phyloP scores from a whole-genome alignment of 73 alveolate genomes.

The Tetrahymena thermophila region DNA sequence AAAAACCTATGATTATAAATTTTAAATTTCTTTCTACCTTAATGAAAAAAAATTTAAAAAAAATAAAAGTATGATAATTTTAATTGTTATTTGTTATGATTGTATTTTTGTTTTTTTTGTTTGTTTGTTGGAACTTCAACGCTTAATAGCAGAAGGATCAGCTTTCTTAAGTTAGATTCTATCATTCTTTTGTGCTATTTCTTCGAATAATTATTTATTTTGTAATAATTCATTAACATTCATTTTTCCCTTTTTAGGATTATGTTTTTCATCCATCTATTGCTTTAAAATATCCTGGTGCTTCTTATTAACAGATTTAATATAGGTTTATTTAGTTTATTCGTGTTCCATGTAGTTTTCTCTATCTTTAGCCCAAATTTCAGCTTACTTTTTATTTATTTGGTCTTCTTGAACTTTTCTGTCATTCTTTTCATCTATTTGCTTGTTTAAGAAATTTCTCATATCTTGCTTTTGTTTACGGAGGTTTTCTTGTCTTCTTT shows the following conservation, averaged over 20 bases:
- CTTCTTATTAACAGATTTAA: conserved; percentile 22
- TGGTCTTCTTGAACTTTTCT: conserved; percentile 16
- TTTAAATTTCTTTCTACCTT: background rate
- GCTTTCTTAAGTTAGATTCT: background rate
- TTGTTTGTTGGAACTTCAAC: background rate
- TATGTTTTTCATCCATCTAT: conserved; percentile 23
- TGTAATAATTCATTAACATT: conserved; percentile 26
- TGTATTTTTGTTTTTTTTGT: background rate
- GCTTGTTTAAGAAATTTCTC: conserved; percentile 30
- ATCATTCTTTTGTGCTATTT: conserved; percentile 27
- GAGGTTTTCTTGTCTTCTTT: background rate
- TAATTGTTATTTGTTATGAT: background rate
- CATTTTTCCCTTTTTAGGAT: conserved; percentile 27
- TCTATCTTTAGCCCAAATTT: conserved; percentile 33
- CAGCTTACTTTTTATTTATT: conserved; percentile 22
- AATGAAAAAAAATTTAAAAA: background rate
- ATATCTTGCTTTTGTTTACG: conserved; percentile 13
- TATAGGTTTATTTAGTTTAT: conserved; percentile 21
- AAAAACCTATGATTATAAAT: background rate
- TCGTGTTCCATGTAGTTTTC: conserved; percentile 15
- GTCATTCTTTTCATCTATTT: conserved; percentile 40
- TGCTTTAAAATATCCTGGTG: conserved; percentile 28
- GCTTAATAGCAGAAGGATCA: background rate
- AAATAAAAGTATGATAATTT: too few relatives aligned
- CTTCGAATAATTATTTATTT: conserved; percentile 31